Conservation (phyloP, 2,329 filamentous ascomycete species). For the Pseudopyrenochaeta lycopersici region DNA sequence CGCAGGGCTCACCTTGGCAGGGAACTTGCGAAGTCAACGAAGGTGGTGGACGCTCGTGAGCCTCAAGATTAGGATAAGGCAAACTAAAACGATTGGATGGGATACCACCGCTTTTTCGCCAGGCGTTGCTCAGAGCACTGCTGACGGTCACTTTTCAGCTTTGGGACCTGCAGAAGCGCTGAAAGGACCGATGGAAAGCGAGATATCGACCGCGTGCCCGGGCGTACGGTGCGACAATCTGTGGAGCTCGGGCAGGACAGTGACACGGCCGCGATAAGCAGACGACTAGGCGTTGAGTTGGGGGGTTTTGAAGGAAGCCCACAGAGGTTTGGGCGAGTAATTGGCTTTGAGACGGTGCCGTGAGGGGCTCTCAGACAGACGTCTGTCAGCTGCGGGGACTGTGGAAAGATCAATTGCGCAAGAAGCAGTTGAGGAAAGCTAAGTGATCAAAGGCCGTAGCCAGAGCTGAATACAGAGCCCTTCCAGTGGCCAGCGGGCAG, state of each 20-base stretch:
- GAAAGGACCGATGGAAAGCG: constrained; percentile 7
- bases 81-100: constrained; percentile 39
- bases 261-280: constrained; percentile 9
- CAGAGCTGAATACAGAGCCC: not conserved
- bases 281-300: not conserved
- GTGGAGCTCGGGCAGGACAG: constrained; percentile 7
- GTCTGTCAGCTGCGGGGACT: not conserved
- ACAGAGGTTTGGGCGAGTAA: too few relatives aligned
- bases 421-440: not conserved
- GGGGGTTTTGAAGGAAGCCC: not conserved
- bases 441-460: not conserved
- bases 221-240: constrained; percentile 31
- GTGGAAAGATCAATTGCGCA: not conserved
- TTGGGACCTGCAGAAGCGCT: constrained; percentile 16
- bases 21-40: not conserved
- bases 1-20: constrained; percentile 34
- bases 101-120: constrained; percentile 41
- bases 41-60: not conserved
- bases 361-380: not conserved
- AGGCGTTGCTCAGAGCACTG: constrained; percentile 6
- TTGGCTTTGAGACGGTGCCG: not conserved
- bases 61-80: constrained; percentile 29
- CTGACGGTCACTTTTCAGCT: constrained; percentile 7
- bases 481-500: not conserved
- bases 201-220: constrained; percentile 17